Base-by-base conservation (phyloP, 1,139 yeast species). In the Diutina neorugosa region DNA sequence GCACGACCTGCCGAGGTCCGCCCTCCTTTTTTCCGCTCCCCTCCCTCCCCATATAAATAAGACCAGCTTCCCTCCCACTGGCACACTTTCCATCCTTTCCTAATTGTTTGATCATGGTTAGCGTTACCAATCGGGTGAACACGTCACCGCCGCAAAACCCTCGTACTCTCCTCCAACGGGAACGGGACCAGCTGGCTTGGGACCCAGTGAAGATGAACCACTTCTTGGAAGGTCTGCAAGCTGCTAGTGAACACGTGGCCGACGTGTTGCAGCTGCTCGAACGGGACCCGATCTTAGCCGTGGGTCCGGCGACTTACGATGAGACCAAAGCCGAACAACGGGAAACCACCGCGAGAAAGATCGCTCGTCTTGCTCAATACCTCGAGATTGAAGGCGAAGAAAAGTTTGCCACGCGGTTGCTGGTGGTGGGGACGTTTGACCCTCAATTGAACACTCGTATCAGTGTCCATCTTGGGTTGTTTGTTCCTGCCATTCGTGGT, bases 361-460 rank as follows among this genome's bases (percentile, higher is more conserved):
- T 77, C 52, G 70, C 68, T 47, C 66, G 78, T 52, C 61, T 76
- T 60, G 66, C 77, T 7, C 69, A 66, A 56, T 77, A 73, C 58
- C 65, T 76, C 59, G 81, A 77, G 61, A 59, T 55, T 37, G 80
- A 75, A 56, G 68, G 71, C 31, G 63, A 64, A 52, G 63, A 63
- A 11, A 64, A 62, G 41, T 73, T 74, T 57, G 67, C 71, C 59
- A 53, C 52, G 23, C 64, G 80, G 58, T 60, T 73, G 52, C 68
- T 70, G 54, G 59, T 76, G 53, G 63, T 77, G 56, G 70, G 73
- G 16, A 65, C 76, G 14, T 68, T 73, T 56, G 82, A 77, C 57
- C 80, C 82, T 8, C 80, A 75, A 58, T 63, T 74, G 48, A 74
- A 73, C 53, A 74, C 78, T 25, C 71, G 82, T 61, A 65, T 76